Evolutionary conservation across 2,329 filamentous ascomycete genomes (phyloP), one percentile per base, ranked within the genome.

Genomic region (Ophiocordyceps sinensis): DNA sequence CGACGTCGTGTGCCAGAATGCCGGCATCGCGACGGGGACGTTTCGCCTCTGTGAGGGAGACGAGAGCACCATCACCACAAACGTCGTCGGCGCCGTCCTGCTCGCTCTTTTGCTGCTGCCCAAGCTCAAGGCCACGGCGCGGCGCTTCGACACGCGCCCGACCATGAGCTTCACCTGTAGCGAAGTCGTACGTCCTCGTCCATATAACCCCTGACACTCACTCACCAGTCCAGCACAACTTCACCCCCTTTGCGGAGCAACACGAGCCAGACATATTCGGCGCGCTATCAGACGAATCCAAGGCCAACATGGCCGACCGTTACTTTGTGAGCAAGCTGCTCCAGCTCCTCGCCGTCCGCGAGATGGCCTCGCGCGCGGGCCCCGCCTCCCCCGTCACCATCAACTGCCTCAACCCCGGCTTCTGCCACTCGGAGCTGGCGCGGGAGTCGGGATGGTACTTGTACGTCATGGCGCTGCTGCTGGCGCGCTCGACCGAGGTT

Each of bases 71-170:
- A 55, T 77, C 32, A 70, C 66, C 0, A 63, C 71, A 41, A 78
- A 78, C 42, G 68, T 73, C 10, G 57, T 77, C 42, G 62, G 58
- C 12, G 73, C 69, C 0, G 63, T 75, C 34, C 50, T 77, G 2
- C 56, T 78, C 0, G 66, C 60, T 0, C 46, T 68, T 0, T 54
- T 73, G 0, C 35, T 77, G 3, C 43, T 77, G 17, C 73, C 73
- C 0, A 71, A 66, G 48, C 57, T 78, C 4, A 63, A 63, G 39
- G 56, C 62, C 23, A 67, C 59, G 14, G 57, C 55, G 0, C 43
- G 29, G 6, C 38, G 29, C 9, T 50, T 45, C 41, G 35, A 40
- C 23, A 53, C 40, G 0, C 41, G 38, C 3, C 55, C 60, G 1
- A 50, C 46, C 13, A 32, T 63, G 6, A 49, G 45, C 3, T 46